These are phyloP conservation scores for Prunus mongolica DNA, from an alignment of 306 rosid species.

Conservation along the genomic window DNA sequence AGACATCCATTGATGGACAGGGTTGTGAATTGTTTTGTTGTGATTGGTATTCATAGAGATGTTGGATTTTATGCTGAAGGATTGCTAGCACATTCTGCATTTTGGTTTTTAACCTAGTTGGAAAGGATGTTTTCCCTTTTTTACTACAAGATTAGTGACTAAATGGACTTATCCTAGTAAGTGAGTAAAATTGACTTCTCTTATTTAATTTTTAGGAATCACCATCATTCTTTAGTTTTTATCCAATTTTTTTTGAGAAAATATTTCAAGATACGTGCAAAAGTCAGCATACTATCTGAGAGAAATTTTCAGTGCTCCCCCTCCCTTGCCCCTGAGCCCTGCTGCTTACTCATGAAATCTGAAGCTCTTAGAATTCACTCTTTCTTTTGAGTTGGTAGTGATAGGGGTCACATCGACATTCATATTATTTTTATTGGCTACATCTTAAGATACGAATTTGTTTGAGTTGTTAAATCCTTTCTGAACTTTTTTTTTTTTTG, in stretches of 20 bases:
- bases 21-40: not conserved
- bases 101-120: not conserved
- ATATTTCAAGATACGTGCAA: no score
- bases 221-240: not conserved
- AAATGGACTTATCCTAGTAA: not conserved
- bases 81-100: not conserved
- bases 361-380: not conserved
- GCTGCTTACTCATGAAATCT: not conserved
- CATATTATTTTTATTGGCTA: not conserved
- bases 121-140: not conserved
- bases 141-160: not conserved
- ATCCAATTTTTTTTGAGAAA: no score
- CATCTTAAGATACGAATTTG: not conserved
- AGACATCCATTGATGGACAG: not conserved
- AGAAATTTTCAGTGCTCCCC: not conserved
- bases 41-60: not conserved
- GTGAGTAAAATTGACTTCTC: not conserved
- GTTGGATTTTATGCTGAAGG: not conserved
- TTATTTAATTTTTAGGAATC: no score
- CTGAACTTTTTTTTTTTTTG: not conserved
- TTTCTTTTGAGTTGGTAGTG: not conserved
- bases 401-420: not conserved
- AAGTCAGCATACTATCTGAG: not conserved
- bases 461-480: not conserved
- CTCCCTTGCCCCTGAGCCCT: no score